Percentiles rank a stretch among this genome's conserved stretches.
These are phyloP conservation scores for Astragalus membranaceus DNA, from an alignment of 306 rosid species.

Conservation along the genomic window DNA sequence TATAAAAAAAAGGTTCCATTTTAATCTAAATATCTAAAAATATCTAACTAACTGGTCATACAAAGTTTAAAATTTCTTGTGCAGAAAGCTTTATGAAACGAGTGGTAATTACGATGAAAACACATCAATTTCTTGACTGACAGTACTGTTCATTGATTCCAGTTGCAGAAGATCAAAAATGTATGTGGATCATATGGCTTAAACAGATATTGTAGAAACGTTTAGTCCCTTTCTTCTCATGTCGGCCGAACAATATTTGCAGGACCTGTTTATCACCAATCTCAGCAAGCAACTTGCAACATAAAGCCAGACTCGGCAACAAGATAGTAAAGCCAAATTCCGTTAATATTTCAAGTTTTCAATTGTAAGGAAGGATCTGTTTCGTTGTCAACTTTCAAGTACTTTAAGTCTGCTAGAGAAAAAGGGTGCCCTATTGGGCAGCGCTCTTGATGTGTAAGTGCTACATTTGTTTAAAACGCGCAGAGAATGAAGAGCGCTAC, in stretches of 20 bases:
- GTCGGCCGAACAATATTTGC: constrained; percentile 19
- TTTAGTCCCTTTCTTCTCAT: constrained; percentile 31
- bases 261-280: constrained; percentile 6
- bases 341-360: too few relatives aligned
- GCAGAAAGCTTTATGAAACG: not conserved
- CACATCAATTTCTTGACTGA: not conserved
- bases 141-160: constrained; percentile 2
- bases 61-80: too few relatives aligned
- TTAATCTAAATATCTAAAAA: too few relatives aligned
- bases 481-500: too few relatives aligned
- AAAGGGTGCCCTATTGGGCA: too few relatives aligned
- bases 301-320: not conserved
- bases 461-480: too few relatives aligned
- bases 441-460: too few relatives aligned
- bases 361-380: too few relatives aligned
- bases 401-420: too few relatives aligned
- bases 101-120: not conserved
- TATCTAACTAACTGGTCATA: too few relatives aligned
- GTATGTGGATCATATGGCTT: not conserved
- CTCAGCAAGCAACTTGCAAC: constrained; percentile 16
- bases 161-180: constrained; percentile 12
- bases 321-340: not conserved
- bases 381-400: too few relatives aligned
- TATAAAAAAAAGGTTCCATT: too few relatives aligned
- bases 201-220: not conserved